Conservation (phyloP, 2,329 filamentous ascomycete genomes). For the Alternaria tenuissima region DNA sequence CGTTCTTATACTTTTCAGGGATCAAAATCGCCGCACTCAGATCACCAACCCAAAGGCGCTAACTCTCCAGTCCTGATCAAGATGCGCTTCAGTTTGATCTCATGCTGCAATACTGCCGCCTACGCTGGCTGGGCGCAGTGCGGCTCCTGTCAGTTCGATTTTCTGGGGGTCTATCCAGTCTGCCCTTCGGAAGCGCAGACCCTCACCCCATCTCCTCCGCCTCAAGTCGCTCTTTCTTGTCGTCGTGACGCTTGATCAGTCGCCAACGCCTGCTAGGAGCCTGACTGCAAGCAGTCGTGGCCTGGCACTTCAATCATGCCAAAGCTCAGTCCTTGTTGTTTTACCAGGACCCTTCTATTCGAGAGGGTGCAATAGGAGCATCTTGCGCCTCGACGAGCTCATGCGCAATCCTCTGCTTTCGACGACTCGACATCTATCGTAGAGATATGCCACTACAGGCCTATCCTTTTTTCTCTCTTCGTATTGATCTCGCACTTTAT, state of each 20-base stretch:
- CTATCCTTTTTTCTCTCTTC: not conserved
- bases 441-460: not conserved
- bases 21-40: conserved; percentile 36
- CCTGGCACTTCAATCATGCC: not conserved
- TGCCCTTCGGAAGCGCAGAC: conserved; percentile 30
- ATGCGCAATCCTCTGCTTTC: not conserved
- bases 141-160: conserved; percentile 20
- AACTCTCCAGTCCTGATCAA: conserved; percentile 41
- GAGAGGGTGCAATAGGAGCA: not conserved
- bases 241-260: not conserved
- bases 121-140: conserved; percentile 31
- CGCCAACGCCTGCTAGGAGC: conserved; percentile 2
- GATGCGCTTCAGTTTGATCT: conserved; percentile 39
- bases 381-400: not conserved
- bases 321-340: not conserved
- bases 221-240: conserved; percentile 3
- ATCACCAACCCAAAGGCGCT: conserved; percentile 39
- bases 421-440: not conserved
- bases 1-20: conserved; percentile 39
- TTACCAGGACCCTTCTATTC: not conserved
- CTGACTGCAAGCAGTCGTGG: not conserved
- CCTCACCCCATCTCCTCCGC: conserved; percentile 24
- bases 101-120: conserved; percentile 24
- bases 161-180: conserved; percentile 34
- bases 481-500: not conserved